A percentile compares a stretch with the other conserved stretches of the same genome.
Conservation (phyloP, 305 asterid species). For the Fraxinus paxiana region DNA sequence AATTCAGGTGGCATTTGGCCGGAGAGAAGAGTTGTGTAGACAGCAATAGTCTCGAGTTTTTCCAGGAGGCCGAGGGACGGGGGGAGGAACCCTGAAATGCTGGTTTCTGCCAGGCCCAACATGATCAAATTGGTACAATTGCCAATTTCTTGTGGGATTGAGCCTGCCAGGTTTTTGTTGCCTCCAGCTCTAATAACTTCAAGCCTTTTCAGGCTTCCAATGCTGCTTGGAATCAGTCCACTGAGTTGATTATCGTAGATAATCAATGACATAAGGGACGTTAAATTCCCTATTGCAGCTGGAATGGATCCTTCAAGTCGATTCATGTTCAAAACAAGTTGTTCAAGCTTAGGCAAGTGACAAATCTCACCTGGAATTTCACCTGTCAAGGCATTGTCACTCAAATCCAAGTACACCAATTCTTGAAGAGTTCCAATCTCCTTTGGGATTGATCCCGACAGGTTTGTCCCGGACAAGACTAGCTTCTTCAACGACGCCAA, state of each 20-base stretch:
- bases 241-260: slow-evolving; percentile 64
- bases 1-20: slow-evolving; percentile 82
- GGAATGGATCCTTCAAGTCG: slow-evolving; percentile 58
- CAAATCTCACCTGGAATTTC: slow-evolving; percentile 51
- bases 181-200: slow-evolving; percentile 79
- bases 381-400: slow-evolving; percentile 63
- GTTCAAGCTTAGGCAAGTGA: slow-evolving; percentile 41
- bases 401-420: slow-evolving; percentile 50
- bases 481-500: slow-evolving; percentile 41
- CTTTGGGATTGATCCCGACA: slow-evolving; percentile 58
- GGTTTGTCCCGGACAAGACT: slow-evolving; percentile 68
- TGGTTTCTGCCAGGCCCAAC: slow-evolving; percentile 78
- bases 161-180: slow-evolving; percentile 67
- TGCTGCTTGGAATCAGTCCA: slow-evolving; percentile 52
- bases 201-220: slow-evolving; percentile 58
- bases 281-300: slow-evolving; percentile 47
- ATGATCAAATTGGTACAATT: slow-evolving; percentile 56
- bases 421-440: slow-evolving; percentile 40
- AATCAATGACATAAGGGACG: slow-evolving; percentile 40
- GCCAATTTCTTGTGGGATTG: slow-evolving; percentile 69
- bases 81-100: slow-evolving; percentile 79
- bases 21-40: slow-evolving; percentile 69
- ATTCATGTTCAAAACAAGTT: slow-evolving; percentile 54
- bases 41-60: slow-evolving; percentile 57
- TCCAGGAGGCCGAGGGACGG: slow-evolving; percentile 56